phyloP scores from a whole-genome alignment of 1,284 basidiomycete genomes.

The Porphyrellus sp. region DNA sequence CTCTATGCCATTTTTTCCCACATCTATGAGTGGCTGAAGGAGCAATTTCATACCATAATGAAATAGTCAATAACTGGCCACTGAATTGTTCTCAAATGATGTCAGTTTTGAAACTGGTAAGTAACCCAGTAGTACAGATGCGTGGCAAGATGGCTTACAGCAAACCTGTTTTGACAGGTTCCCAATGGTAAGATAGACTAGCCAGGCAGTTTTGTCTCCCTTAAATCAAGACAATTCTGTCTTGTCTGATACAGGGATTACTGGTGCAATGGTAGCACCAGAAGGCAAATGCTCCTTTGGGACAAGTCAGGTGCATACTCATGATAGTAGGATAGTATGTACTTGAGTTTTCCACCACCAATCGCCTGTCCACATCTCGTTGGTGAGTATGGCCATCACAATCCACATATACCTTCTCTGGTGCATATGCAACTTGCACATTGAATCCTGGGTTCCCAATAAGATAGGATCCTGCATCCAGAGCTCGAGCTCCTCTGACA shows the following conservation, averaged over 20 bases:
- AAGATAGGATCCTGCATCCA: too few relatives aligned
- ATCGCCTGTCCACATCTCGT: slow-evolving; percentile 31
- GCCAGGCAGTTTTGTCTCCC: not conserved
- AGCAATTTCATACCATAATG: too few relatives aligned
- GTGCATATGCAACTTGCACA: too few relatives aligned
- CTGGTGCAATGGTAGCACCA: not conserved
- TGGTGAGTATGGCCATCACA: not conserved
- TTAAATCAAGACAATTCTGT: not conserved
- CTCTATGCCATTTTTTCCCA: too few relatives aligned
- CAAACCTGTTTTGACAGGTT: not conserved
- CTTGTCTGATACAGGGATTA: not conserved
- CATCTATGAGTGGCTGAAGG: too few relatives aligned
- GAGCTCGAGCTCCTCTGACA: too few relatives aligned
- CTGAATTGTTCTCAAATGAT: too few relatives aligned
- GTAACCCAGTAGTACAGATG: not conserved
- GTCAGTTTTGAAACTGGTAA: too few relatives aligned
- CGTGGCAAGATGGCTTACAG: not conserved
- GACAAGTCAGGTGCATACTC: not conserved
- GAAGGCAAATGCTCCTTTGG: not conserved
- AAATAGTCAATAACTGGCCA: too few relatives aligned
- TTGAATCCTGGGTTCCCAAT: too few relatives aligned
- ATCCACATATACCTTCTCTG: too few relatives aligned
- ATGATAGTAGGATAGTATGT: not conserved
- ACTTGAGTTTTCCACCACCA: slow-evolving; percentile 32
- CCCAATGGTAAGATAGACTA: not conserved